phyloP scores from a whole-genome alignment of 192 early-diverging fungal genomes.

The Linderina pennispora region DNA sequence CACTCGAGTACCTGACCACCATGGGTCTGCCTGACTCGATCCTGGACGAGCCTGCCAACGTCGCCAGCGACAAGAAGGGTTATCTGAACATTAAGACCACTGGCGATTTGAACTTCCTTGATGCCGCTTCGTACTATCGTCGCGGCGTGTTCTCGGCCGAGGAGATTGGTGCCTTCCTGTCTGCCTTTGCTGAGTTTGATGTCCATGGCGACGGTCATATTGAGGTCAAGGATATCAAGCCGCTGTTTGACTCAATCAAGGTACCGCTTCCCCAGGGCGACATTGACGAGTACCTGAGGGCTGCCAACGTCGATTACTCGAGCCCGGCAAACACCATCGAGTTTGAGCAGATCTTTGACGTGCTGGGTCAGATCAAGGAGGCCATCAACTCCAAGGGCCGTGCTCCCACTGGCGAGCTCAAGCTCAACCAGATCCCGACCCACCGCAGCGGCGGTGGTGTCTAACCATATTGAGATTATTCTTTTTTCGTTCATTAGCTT shows the following conservation, averaged over 20 bases:
- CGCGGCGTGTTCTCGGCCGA: slow-evolving; percentile 48
- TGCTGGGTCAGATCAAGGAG: slow-evolving; percentile 44
- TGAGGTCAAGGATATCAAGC: slow-evolving; percentile 28
- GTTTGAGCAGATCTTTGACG: slow-evolving; percentile 48
- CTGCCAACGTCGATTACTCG: slow-evolving; percentile 4
- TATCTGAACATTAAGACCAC: slow-evolving; percentile 22
- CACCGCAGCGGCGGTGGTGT: slow-evolving; percentile 49
- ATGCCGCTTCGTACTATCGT: slow-evolving; percentile 46
- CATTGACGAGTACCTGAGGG: slow-evolving; percentile 9
- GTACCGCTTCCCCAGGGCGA: slow-evolving; percentile 19
- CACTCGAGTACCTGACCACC: slow-evolving; percentile 70
- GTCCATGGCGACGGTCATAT: slow-evolving; percentile 39
- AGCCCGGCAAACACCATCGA: slow-evolving; percentile 27
- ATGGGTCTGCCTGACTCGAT: slow-evolving; percentile 82
- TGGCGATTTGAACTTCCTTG: slow-evolving; percentile 24
- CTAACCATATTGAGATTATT: slow-evolving; percentile 7
- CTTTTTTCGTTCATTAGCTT: not conserved
- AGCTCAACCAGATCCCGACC: slow-evolving; percentile 45
- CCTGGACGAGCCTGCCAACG: slow-evolving; percentile 17
- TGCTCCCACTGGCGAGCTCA: slow-evolving; percentile 15
- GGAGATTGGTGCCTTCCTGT: slow-evolving; percentile 43
- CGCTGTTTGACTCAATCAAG: slow-evolving; percentile 29
- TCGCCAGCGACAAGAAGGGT: slow-evolving; percentile 7
- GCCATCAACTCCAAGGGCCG: slow-evolving; percentile 26
- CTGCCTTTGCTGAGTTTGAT: slow-evolving; percentile 47